Percentiles rank a stretch among this genome's conserved stretches.
Evolutionary conservation across 345 rosid species (phyloP).

Genomic region (Raphanus sativus): DNA sequence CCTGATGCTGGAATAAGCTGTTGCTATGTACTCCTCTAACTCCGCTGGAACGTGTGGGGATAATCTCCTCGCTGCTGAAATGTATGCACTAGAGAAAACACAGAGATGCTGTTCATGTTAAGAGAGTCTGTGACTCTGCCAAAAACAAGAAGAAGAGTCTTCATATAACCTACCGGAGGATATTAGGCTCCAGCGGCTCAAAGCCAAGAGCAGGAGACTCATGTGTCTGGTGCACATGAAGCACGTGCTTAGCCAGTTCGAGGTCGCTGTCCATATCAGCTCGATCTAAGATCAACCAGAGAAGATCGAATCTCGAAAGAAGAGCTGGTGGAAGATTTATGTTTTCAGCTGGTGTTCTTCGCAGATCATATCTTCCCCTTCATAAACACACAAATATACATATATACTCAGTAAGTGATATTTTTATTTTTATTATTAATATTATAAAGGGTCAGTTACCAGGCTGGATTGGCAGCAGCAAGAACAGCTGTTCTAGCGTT

Average conservation of each 20-base stretch:
- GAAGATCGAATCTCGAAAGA: conserved; percentile 87
- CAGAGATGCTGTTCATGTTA: conserved; percentile 20
- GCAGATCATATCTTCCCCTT: conserved; percentile 93
- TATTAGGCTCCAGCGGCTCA: conserved; percentile 78
- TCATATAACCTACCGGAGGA: conserved; percentile 60
- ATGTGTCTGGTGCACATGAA: conserved; percentile 81
- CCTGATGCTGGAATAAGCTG: conserved; percentile 86
- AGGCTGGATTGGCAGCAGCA: conserved; percentile 99
- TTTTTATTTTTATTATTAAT: neutral
- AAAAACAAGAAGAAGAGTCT: neutral
- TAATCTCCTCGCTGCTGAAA: conserved; percentile 88
- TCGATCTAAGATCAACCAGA: conserved; percentile 94
- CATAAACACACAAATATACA: conserved; percentile 26
- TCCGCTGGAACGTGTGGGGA: conserved; percentile 84
- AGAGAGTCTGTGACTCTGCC: neutral
- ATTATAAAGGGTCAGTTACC: conserved; percentile 47
- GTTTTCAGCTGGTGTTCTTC: conserved; percentile 98
- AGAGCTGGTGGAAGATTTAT: conserved; percentile 97
- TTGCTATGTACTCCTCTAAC: conserved; percentile 88
- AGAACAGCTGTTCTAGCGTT: conserved; percentile 98
- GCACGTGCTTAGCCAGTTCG: conserved; percentile 93
- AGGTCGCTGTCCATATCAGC: conserved; percentile 97
- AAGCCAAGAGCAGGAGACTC: conserved; percentile 96
- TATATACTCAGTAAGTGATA: conserved; percentile 5
- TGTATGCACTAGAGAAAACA: conserved; percentile 64